Evolutionary conservation across 2,329 filamentous ascomycete species (phyloP).

Genomic region (Coniochaeta ligniaria): DNA sequence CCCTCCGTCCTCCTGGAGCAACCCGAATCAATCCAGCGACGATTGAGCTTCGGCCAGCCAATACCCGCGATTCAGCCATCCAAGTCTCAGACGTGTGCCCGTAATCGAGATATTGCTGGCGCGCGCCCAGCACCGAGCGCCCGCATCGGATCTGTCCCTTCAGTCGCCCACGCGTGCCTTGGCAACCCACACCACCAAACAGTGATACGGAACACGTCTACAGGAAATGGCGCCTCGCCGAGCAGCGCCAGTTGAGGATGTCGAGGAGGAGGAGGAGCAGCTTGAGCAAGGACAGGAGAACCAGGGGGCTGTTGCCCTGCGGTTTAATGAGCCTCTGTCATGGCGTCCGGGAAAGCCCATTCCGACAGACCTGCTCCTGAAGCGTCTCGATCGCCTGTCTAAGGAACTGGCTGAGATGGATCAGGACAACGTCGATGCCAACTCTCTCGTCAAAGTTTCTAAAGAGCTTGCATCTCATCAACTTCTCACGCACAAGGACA

Average conservation of each 20-base stretch:
- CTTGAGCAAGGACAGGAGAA: conserved; percentile 30
- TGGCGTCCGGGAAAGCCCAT: conserved; percentile 92
- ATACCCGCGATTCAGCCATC: not conserved
- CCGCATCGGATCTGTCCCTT: not conserved
- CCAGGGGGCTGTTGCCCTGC: conserved; percentile 42
- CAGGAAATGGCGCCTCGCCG: conserved; percentile 31
- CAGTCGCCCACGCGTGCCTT: not conserved
- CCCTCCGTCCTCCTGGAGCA: not conserved
- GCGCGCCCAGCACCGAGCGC: not conserved
- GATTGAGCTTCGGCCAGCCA: not conserved
- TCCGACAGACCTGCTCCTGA: conserved; percentile 71
- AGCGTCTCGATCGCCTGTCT: conserved; percentile 71
- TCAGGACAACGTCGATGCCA: conserved; percentile 75
- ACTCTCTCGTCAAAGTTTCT: conserved; percentile 78
- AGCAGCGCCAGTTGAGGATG: conserved; percentile 29
- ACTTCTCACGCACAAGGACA: conserved; percentile 84
- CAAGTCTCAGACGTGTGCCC: not conserved
- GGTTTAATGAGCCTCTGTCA: conserved; percentile 80
- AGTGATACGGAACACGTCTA: not conserved
- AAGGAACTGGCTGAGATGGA: conserved; percentile 81
- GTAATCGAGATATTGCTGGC: not conserved
- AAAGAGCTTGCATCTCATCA: conserved; percentile 78
- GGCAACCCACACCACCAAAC: not conserved
- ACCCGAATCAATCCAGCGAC: not conserved
- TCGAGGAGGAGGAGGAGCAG: conserved; percentile 30